Base-by-base conservation (phyloP, 371 early-diverging fungal species). In the Vavraia culicis region DNA sequence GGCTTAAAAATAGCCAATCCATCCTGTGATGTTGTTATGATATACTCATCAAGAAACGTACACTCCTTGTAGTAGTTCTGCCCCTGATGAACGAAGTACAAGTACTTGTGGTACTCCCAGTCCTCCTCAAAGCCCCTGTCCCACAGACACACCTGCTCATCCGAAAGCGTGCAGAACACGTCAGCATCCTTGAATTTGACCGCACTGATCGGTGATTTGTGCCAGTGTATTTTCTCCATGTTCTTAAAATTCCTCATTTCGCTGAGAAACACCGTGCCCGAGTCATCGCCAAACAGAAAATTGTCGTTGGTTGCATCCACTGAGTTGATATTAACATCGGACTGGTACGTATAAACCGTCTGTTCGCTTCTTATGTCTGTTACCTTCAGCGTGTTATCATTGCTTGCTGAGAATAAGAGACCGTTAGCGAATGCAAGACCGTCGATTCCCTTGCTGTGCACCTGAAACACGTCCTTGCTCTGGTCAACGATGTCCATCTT, bases 51-150 rank as follows among this genome's bases (percentile, higher is more conserved):
- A 10, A 41, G 33, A 44, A 63, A 64, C 33, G 37, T 52, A 15
- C 61, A 23, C 40, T 66, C 67, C 51, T 69, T 69, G 31, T 66
- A 69, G 49, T 45, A 63, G 34, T 27, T 49, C 39, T 69, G 62
- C 21, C 69, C 69, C 36, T 66, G 64, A 47, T 69, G 69, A 11
- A 69, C 67, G 63, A 69, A 69, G 10, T 44, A 33, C 3, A 69
- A 39, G 44, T 62, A 66, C 51, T 58, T 61, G 49, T 61, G 62
- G 49, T 55, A 58, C 33, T 63, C 62, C 64, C 62, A 62, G 11
- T 59, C 66, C 18, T 46, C 47, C 42, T 58, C 64, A 33, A 67
- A 50, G 20, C 55, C 37, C 9, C 38, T 57, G 47, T 69, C 69
- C 67, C 67, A 69, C 4, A 69, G 31, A 36, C 46, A 55, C 14